These are phyloP conservation scores for Phytophthora rubi DNA, from an alignment of 352 stramenopile genomes.

Conservation along the genomic window DNA sequence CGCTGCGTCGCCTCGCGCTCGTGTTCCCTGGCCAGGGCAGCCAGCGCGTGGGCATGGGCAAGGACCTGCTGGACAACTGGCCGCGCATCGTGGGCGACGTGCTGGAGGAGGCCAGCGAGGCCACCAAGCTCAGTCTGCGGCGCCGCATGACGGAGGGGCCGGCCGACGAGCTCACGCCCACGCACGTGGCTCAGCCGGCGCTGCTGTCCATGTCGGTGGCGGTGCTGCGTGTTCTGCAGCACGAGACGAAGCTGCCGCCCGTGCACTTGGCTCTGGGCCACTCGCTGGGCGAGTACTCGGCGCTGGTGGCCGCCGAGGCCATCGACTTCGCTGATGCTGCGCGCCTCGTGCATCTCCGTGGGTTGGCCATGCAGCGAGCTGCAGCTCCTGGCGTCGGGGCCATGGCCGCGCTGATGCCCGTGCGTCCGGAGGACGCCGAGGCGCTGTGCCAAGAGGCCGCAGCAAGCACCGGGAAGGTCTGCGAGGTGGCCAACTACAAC, in stretches of 20 bases:
- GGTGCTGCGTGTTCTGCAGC: conserved; percentile 73
- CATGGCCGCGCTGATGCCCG: conserved; percentile 85
- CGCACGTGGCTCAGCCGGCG: conserved; percentile 77
- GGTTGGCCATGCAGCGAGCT: conserved; percentile 72
- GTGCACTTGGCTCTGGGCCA: conserved; percentile 72
- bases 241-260: conserved; percentile 54
- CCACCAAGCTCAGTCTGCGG: conserved; percentile 60
- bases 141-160: conserved; percentile 68
- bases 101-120: conserved; percentile 84
- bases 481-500: conserved; percentile 91
- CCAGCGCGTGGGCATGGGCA: conserved; percentile 81
- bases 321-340: conserved; percentile 74
- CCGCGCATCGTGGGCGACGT: conserved; percentile 54
- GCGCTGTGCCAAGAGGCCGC: conserved; percentile 58
- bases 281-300: conserved; percentile 89
- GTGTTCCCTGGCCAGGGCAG: conserved; percentile 89
- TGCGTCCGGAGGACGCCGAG: conserved; percentile 54
- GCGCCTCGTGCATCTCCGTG: conserved; percentile 73
- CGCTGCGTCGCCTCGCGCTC: conserved; percentile 55
- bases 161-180: conserved; percentile 69
- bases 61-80: conserved; percentile 80
- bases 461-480: conserved; percentile 46
- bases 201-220: conserved; percentile 83
- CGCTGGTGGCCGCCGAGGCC: conserved; percentile 71
- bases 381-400: conserved; percentile 58